phyloP scores from a whole-genome alignment of 768 basidiomycete species.

The Tubosaeta brunneosetosa region DNA sequence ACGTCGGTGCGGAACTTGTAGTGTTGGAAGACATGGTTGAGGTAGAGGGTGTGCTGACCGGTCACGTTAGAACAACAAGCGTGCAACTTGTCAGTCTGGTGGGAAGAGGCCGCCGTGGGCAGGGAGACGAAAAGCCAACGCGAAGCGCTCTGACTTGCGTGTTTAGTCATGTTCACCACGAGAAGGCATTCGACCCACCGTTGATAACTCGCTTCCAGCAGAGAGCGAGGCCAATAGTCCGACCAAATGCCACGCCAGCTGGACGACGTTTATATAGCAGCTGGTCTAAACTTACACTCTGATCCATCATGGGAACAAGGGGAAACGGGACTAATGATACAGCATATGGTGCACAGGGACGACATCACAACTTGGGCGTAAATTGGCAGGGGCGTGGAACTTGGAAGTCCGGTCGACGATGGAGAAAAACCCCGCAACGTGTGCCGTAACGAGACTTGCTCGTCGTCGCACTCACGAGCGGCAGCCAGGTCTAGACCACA shows the following conservation, averaged over 20 bases:
- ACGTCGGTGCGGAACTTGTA: slow-evolving; percentile 3
- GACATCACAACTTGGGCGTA: neutral
- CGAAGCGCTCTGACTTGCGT: neutral
- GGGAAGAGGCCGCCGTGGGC: neutral
- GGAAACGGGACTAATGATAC: neutral
- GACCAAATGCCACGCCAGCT: neutral
- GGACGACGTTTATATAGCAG: neutral
- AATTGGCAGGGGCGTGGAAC: neutral
- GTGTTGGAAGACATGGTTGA: slow-evolving; percentile 13
- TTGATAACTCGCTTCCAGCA: neutral
- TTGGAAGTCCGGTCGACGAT: neutral
- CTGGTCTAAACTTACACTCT: neutral
- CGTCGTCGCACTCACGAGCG: no score
- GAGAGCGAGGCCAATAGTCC: neutral
- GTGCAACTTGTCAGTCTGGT: neutral
- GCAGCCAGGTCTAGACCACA: no score
- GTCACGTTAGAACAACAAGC: neutral
- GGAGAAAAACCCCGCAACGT: neutral
- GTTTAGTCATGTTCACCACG: neutral
- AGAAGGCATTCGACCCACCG: neutral
- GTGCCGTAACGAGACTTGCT: no score
- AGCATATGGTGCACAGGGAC: neutral
- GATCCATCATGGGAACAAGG: neutral
- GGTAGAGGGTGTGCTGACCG: neutral
- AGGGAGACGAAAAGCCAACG: neutral